A percentile compares a stretch with the other conserved stretches of the same genome.
Conservation (phyloP, 768 basidiomycete genomes). For the Suillus hirtellus region DNA sequence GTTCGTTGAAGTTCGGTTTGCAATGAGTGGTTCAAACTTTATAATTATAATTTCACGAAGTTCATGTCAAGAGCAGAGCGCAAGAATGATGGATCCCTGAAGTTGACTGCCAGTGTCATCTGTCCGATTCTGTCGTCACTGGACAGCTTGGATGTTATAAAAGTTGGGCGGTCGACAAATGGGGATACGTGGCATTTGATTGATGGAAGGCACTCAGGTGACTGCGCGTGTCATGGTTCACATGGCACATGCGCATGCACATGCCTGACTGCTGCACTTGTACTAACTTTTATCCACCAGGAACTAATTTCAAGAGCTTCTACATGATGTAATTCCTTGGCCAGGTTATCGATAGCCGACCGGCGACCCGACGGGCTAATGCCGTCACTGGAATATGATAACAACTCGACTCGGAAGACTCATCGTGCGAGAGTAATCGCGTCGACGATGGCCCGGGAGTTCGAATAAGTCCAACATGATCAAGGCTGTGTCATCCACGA, state of each 20-base stretch:
- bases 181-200: too few species aligned
- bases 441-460: neutral
- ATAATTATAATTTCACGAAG: too few species aligned
- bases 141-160: too few species aligned
- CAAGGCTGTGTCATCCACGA: neutral
- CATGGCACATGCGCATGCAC: too few species aligned
- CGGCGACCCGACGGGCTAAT: too few species aligned
- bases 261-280: neutral
- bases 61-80: too few species aligned
- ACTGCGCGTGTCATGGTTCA: neutral
- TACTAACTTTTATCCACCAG: neutral
- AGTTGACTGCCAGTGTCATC: too few species aligned
- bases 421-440: neutral
- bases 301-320: neutral
- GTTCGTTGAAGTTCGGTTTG: neutral
- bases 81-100: too few species aligned
- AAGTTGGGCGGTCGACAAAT: too few species aligned
- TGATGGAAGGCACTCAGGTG: neutral
- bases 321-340: neutral
- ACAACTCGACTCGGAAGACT: neutral
- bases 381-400: neutral
- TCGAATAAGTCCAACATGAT: neutral
- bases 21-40: neutral
- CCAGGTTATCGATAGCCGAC: neutral
- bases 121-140: too few species aligned